These are phyloP conservation scores for Alternaria sp. DNA, from an alignment of 2,329 filamentous ascomycete genomes.

Conservation along the genomic window DNA sequence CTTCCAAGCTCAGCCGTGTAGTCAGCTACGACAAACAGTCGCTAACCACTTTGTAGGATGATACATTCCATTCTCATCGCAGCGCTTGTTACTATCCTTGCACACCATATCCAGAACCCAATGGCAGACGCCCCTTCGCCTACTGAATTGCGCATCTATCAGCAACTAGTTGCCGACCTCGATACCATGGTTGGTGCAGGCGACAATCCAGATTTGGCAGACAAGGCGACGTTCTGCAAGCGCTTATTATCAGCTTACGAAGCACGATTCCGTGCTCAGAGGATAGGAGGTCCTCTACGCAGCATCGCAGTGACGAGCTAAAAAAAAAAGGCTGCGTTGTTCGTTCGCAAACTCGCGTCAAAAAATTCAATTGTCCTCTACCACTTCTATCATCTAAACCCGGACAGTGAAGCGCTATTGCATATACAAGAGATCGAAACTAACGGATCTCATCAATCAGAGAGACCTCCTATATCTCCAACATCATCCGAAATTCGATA, in stretches of 20 bases:
- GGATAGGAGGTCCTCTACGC: neutral
- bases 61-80: constrained; percentile 24
- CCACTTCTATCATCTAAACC: neutral
- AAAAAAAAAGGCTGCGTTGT: neutral
- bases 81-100: constrained; percentile 32
- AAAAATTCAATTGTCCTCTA: neutral
- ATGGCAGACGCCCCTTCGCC: constrained; percentile 7
- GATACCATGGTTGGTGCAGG: constrained; percentile 18
- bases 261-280: neutral
- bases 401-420: neutral
- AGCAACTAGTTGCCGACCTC: constrained; percentile 21
- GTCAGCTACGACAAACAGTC: neutral
- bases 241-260: constrained; percentile 21
- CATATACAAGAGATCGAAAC: neutral
- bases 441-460: neutral
- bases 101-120: constrained; percentile 25
- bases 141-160: constrained; percentile 17
- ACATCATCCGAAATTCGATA: too few relatives aligned
- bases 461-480: neutral
- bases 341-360: neutral
- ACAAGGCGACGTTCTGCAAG: constrained; percentile 23
- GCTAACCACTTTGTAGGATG: constrained; percentile 14
- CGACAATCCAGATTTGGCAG: constrained; percentile 21
- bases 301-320: neutral
- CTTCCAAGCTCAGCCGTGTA: neutral